Evolutionary conservation across 83 land plant species (phyloP), one percentile per base, ranked within the genome.

Genomic region (Isoetes engelmannii): DNA sequence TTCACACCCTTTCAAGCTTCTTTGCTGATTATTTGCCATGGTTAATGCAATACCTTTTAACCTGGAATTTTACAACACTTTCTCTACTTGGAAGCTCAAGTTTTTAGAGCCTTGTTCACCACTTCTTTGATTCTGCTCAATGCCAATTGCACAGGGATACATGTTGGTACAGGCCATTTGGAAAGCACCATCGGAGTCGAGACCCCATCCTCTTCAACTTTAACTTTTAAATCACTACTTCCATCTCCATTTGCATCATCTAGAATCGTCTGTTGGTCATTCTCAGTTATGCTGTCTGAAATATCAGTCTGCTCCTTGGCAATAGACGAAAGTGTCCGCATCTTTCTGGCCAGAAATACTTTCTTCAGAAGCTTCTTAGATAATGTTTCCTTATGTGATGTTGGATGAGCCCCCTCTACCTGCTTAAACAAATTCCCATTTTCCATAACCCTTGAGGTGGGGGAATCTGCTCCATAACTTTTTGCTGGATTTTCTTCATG

Each of bases 241-340:
- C 37, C 37, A 28, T 28, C 37, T 28, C 37, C 37, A 28, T 28
- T 28, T 28, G 37, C 37, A 28, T 28, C 37, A 28, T 28, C 37
- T 28, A 28, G 37, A 28, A 28, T 28, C 0, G 37, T 28, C 37
- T 28, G 37, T 0, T 28, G 37, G 37, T 28, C 37, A 28, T 28
- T 28, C 37, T 28, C 37, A 28, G 37, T 28, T 28, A 28, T 28
- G 37, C 37, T 51, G 15, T 51, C 62, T 37, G 62, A 28, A 28
- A 28, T 18, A 0, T 64, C n/a, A 21, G 15, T 17, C 67, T 64
- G 18, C 67, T 64, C 67, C 47, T 64, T 47, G 10, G 67, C 18
- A 10, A 64, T 64, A 18, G 67, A 64, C 45, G 67, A 18, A 18
- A 64, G 47, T 8, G 67, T 64, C 47, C 67, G 8, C 13, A 44